Evolutionary conservation across 1,139 yeast species (phyloP).

Genomic region (Suhomyces yuchorum): DNA sequence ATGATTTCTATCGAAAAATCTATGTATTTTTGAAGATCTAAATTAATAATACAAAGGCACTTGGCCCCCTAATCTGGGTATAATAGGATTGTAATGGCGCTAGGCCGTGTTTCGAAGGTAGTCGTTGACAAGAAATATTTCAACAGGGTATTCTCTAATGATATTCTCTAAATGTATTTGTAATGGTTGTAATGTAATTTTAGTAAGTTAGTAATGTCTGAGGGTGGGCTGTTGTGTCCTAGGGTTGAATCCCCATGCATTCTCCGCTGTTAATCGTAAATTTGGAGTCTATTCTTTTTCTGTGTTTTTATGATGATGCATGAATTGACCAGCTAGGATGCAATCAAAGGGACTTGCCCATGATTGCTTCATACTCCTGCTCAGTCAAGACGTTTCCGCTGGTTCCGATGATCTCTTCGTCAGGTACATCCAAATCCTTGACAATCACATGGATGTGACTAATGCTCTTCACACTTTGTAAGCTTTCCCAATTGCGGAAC

Average conservation of each 20-base stretch:
- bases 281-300: neutral
- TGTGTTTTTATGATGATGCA: neutral
- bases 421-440: slow-evolving; percentile 25
- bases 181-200: neutral
- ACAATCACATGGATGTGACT: slow-evolving; percentile 63
- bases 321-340: neutral
- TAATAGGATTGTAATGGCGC: neutral
- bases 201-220: neutral
- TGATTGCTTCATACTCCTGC: slow-evolving; percentile 12
- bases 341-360: slow-evolving; percentile 1
- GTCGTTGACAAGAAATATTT: neutral
- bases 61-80: neutral
- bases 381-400: slow-evolving; percentile 13
- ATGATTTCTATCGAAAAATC: too few relatives aligned
- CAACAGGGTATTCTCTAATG: neutral
- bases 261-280: neutral
- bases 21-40: neutral
- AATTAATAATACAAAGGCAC: slow-evolving; percentile 5
- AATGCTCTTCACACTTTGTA: slow-evolving; percentile 59
- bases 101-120: neutral
- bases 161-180: too few relatives aligned
- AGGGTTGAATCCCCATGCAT: neutral
- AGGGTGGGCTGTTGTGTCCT: neutral
- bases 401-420: slow-evolving; percentile 13
- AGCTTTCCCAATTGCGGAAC: slow-evolving; percentile 64